phyloP scores from a whole-genome alignment of 768 basidiomycete genomes.

The Rhizopogon roseolus region DNA sequence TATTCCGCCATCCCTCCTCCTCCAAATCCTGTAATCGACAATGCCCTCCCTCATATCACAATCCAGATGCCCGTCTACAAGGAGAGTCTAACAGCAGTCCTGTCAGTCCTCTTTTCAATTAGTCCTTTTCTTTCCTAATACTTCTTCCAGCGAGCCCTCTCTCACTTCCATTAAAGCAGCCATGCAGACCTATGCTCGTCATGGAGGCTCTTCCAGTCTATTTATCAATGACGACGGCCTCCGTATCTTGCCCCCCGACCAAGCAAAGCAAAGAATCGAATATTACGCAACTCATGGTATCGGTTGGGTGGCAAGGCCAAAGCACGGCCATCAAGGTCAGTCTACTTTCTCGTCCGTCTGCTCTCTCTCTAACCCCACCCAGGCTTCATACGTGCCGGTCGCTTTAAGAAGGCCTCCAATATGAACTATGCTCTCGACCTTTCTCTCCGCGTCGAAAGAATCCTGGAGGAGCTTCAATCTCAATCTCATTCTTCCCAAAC shows the following conservation, averaged over 20 bases:
- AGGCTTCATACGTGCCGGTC: conserved; percentile 48
- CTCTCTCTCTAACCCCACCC: conserved; percentile 46
- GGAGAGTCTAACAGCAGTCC: conserved; percentile 45
- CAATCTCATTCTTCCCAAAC: conserved; percentile 19
- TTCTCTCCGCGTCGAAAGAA: conserved; percentile 31
- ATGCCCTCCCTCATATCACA: conserved; percentile 42
- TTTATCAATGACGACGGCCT: conserved; percentile 62
- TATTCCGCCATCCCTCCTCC: conserved; percentile 42
- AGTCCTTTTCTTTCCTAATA: background rate
- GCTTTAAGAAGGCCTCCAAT: conserved; percentile 94
- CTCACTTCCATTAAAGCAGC: conserved; percentile 54
- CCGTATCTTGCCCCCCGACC: conserved; percentile 42
- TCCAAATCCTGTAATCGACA: conserved; percentile 39
- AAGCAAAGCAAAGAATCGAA: conserved; percentile 41
- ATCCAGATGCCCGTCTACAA: conserved; percentile 60
- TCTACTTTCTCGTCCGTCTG: conserved; percentile 23
- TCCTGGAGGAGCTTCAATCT: conserved; percentile 25
- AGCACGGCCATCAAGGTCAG: conserved; percentile 47
- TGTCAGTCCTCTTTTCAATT: conserved; percentile 28
- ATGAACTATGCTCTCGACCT: conserved; percentile 74
- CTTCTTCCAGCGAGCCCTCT: conserved; percentile 32
- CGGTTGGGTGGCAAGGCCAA: conserved; percentile 57
- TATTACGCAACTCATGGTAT: conserved; percentile 57
- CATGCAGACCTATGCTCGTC: conserved; percentile 60
- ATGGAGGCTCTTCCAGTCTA: conserved; percentile 57